Evolutionary conservation across 2,329 filamentous ascomycete species (phyloP).

Genomic region (Karstenula rhodostoma): DNA sequence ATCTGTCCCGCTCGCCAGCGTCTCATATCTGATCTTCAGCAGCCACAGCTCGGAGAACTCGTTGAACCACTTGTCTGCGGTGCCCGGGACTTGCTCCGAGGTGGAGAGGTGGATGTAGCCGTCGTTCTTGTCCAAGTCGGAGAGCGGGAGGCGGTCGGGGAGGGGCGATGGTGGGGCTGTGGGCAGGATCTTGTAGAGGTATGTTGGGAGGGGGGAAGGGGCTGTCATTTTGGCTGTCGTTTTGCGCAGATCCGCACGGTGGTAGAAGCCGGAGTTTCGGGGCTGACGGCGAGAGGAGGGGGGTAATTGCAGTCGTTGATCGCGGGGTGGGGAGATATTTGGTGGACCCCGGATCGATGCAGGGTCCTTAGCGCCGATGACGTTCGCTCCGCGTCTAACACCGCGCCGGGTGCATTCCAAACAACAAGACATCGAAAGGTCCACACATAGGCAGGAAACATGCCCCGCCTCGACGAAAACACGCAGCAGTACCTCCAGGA

Average conservation of each 20-base stretch:
- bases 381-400: not conserved
- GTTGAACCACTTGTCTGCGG: constrained; percentile 46
- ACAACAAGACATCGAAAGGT: not conserved
- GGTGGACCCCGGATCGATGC: constrained; percentile 2
- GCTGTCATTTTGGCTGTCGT: constrained; percentile 32
- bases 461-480: constrained; percentile 43
- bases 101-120: constrained; percentile 70
- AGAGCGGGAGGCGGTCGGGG: constrained; percentile 64
- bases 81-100: constrained; percentile 56
- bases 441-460: constrained; percentile 12
- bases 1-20: constrained; percentile 45
- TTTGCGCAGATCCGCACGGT: not conserved
- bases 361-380: constrained; percentile 9
- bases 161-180: constrained; percentile 61
- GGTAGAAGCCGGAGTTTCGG: not conserved
- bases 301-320: not conserved
- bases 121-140: constrained; percentile 66
- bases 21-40: constrained; percentile 62
- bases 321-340: not conserved
- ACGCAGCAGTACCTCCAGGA: constrained; percentile 56
- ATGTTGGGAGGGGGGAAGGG: constrained; percentile 42
- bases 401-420: not conserved
- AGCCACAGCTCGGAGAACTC: constrained; percentile 56
- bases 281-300: not conserved
- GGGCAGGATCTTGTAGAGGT: constrained; percentile 69